Evolutionary conservation across 345 rosid species (phyloP).

Genomic region (Barbarea vulgaris): DNA sequence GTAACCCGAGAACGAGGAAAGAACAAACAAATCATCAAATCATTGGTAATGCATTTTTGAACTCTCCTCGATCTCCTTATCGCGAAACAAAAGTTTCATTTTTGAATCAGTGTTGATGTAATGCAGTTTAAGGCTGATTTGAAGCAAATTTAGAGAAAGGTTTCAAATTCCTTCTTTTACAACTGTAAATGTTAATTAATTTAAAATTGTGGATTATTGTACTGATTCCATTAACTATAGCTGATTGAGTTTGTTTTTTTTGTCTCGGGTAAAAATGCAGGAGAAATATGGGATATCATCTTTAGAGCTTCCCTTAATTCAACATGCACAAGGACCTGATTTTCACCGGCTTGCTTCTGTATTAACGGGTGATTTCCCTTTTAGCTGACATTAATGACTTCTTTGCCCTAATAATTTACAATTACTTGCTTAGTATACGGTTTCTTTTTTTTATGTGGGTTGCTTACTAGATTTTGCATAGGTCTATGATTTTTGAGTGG

Average conservation of each 20-base stretch:
- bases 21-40: constrained; percentile 73
- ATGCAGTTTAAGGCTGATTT: background rate
- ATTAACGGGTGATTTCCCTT: constrained; percentile 56
- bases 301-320: constrained; percentile 89
- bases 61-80: background rate
- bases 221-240: background rate
- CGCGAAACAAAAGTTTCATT: background rate
- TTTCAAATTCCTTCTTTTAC: background rate
- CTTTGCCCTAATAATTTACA: background rate
- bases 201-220: background rate
- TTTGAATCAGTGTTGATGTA: background rate
- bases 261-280: constrained; percentile 40
- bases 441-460: background rate
- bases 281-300: constrained; percentile 60
- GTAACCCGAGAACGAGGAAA: constrained; percentile 97
- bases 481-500: background rate
- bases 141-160: background rate
- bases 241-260: background rate
- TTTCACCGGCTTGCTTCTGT: constrained; percentile 62
- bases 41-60: constrained; percentile 54
- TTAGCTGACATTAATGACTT: background rate
- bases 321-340: constrained; percentile 84
- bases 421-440: too few species aligned
- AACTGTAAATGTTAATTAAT: background rate
- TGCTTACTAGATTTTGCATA: background rate